Percentiles rank a stretch among this genome's conserved stretches.
Evolutionary conservation across 495 filamentous ascomycete genomes (phyloP).

Genomic region (Annulohypoxylon maeteangense): DNA sequence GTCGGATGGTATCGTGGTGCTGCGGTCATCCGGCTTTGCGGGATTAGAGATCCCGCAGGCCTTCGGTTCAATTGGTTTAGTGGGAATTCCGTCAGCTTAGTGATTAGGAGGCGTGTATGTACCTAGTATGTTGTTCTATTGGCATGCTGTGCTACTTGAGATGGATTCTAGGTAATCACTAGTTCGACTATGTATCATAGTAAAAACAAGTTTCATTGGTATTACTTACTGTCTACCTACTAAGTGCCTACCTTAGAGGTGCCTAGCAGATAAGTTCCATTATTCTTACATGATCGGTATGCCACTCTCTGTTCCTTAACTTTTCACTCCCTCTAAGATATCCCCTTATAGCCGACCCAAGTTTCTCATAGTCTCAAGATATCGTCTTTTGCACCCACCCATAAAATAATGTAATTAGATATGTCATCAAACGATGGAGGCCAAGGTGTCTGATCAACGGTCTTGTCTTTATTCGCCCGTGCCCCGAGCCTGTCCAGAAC

Average conservation of each 20-base stretch:
- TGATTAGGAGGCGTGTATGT: not conserved
- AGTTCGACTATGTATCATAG: too few species aligned
- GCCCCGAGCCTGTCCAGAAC: not conserved
- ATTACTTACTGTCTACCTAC: not conserved
- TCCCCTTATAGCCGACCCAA: not conserved
- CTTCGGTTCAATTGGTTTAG: slow-evolving; percentile 12
- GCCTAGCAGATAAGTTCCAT: too few species aligned
- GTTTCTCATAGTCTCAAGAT: not conserved
- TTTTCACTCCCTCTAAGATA: too few species aligned
- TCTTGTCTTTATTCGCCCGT: not conserved
- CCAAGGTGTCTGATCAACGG: not conserved
- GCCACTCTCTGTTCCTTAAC: not conserved
- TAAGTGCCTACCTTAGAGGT: too few species aligned
- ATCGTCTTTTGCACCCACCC: too few species aligned
- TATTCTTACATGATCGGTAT: not conserved
- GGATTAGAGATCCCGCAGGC: slow-evolving; percentile 18
- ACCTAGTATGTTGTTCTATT: not conserved
- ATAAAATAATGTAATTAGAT: too few species aligned
- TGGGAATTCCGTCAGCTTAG: not conserved
- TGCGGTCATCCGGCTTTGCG: slow-evolving; percentile 14
- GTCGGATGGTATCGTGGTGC: not conserved
- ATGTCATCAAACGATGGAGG: not conserved
- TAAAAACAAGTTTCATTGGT: not conserved
- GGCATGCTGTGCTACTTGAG: too few species aligned
- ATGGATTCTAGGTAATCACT: too few species aligned